Base-by-base conservation (phyloP, 2,329 filamentous ascomycete species). In the Arthrocladium fulminans region DNA sequence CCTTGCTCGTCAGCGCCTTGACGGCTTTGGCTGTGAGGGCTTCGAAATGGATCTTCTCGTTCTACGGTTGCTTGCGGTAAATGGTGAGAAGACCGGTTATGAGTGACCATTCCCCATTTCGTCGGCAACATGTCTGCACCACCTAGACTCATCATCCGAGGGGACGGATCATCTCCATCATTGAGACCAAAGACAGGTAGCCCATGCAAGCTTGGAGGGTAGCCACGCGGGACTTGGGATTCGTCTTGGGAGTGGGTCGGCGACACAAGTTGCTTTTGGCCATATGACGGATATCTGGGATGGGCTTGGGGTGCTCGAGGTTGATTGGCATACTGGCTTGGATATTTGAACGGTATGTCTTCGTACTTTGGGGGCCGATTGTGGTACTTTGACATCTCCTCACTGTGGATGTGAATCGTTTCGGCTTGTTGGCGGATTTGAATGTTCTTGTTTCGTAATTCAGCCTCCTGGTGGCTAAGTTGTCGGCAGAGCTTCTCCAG, bases 21-120 rank as follows among this genome's bases (percentile, higher is more conserved):
- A 20, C 37, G 9, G 4, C 9, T n/a, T 7, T 44, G 23, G 9
- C 10, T 44, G 24, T 23, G 24, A 8, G 17, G 24, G 15, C 10
- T 32, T 30, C 10, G 6, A 10, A 44, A 44, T 4, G 39, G 22
- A 7, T 23, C 39, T 20, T 3, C 37, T 40, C 10, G 37, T 19
- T 15, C n/a, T n/a, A n/a, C n/a, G n/a, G n/a, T n/a, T n/a, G n/a
- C n/a, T n/a, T n/a, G n/a, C n/a, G n/a, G n/a, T n/a, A n/a, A 5
- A 19, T 15, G 20, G 10, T 6, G 37, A 42, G 39, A n/a, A 3
- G 22, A 17, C 19, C 5, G 39, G 19, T 27, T 27, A 23, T 42
- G 19, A 17, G 24, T 42, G 39, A 42, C 13, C 12, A n/a, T n/a
- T n/a, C 39, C 39, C 39, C 39, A 42, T 42, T 42, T 42, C 10